Evolutionary conservation across 352 stramenopile genomes (phyloP), one percentile per base, ranked within the genome.

Genomic region (Saprolegnia parasitica): DNA sequence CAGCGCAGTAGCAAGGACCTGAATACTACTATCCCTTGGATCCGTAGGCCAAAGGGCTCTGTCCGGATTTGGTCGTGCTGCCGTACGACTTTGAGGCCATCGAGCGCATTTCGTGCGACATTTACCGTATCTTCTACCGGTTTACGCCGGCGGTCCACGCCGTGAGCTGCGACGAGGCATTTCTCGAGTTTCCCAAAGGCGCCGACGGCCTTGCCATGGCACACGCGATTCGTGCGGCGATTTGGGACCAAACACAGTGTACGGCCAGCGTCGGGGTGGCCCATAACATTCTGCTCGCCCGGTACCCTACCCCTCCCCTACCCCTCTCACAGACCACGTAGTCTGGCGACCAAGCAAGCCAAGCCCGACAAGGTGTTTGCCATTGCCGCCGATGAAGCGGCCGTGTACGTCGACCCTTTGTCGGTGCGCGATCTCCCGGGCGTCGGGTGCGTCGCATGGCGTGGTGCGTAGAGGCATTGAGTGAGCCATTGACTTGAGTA

Each of bases 131-230:
- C 71, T 95, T 91, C 71, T 94, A 96, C 67, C 79, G 80, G 0
- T 82, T 86, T 45, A 96, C 90, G 9, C 88, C 87, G 0, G 86
- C 87, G 23, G 91, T 98, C 16, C 92, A 98, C 77, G 83, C 90
- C n/a, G 89, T 98, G 21, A 98, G 92, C 40, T 98, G 95, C 71
- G 96, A 99, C 74, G 96, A 99, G 84, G 88, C 91, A 0, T 98
- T 97, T 66, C 73, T 98, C 26, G 93, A 98, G 76, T 89, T 91
- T 75, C 79, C 71, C 4, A 73, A 73, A 32, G 77, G 77, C 58
- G 84, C 80, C 0, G 74, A 91, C 64, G 84, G 83, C n/a, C 56
- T 88, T 21, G 68, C 74, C 42, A 96, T 93, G 71, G 82, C 91
- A 20, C 75, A 81, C 15, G 49, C 74, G 4, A 87, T 96, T 60